Percentiles rank a stretch among this genome's conserved stretches.
Evolutionary conservation across 2,329 filamentous ascomycete genomes (phyloP).

Genomic region (Fusarium goolgardi): DNA sequence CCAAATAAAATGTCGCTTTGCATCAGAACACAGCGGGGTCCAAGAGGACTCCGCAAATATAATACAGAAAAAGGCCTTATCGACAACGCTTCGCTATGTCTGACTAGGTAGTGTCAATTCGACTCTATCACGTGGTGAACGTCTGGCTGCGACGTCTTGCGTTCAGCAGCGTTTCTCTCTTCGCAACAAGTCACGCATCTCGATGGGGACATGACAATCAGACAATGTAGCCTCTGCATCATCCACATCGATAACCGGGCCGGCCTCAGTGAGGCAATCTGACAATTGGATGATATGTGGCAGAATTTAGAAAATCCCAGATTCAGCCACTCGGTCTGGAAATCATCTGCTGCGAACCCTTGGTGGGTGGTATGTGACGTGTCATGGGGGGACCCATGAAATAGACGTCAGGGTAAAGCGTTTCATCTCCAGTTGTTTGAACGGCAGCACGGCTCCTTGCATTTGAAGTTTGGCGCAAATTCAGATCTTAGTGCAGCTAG

Average conservation of each 20-base stretch:
- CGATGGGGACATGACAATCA: not conserved
- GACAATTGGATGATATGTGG: conserved; percentile 4
- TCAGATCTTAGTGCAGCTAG: conserved; percentile 37
- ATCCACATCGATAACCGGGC: conserved; percentile 10
- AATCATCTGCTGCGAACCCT: conserved; percentile 41
- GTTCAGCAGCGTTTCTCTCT: not conserved
- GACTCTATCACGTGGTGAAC: not conserved
- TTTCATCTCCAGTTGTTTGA: conserved; percentile 47
- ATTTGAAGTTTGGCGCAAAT: conserved; percentile 30
- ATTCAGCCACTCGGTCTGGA: conserved; percentile 23
- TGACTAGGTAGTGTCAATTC: no score
- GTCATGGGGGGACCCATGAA: conserved; percentile 43
- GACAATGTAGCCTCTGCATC: not conserved
- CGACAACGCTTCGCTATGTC: not conserved
- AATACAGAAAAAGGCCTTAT: not conserved
- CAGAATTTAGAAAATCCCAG: conserved; percentile 5
- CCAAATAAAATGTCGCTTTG: conserved; percentile 14
- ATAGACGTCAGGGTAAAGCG: conserved; percentile 40
- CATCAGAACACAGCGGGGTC: conserved; percentile 7
- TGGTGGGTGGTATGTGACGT: conserved; percentile 45
- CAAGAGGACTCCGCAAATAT: not conserved
- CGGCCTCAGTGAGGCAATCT: conserved; percentile 17
- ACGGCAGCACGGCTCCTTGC: conserved; percentile 41
- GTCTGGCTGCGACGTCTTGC: not conserved
- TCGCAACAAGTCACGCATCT: not conserved